Percentiles rank a stretch among this genome's conserved stretches.
Evolutionary conservation across 108 stramenopile species (phyloP).

Genomic region (Fistulifera pelliculosa): DNA sequence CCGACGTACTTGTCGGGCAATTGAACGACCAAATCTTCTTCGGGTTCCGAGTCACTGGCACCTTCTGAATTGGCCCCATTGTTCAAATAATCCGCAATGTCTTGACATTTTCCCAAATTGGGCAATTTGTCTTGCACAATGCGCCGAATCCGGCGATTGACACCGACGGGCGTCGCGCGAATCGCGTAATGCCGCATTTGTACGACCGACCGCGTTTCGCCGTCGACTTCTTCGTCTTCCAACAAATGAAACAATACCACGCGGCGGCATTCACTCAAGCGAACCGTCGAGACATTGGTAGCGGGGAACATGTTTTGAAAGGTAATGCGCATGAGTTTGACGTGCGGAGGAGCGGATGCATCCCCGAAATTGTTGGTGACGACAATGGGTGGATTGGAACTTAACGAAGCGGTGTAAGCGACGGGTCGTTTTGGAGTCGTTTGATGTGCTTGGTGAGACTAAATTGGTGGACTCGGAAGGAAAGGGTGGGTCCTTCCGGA

Average conservation of each 20-base stretch:
- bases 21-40: constrained; percentile 64
- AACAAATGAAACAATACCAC: constrained; percentile 91
- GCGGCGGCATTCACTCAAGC: constrained; percentile 88
- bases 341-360: constrained; percentile 70
- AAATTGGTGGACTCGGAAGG: constrained; percentile 89
- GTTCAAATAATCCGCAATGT: constrained; percentile 94
- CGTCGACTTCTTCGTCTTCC: constrained; percentile 28
- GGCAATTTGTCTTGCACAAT: constrained; percentile 79
- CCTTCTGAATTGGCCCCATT: constrained; percentile 27
- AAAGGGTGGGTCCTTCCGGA: constrained; percentile 91
- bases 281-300: constrained; percentile 92
- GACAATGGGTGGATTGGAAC: constrained; percentile 79
- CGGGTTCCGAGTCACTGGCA: constrained; percentile 83
- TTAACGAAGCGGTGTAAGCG: constrained; percentile 53
- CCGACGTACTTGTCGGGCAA: constrained; percentile 81
- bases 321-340: constrained; percentile 94
- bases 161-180: constrained; percentile 91
- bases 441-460: constrained; percentile 75
- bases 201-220: constrained; percentile 14
- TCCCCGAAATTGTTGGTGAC: constrained; percentile 99
- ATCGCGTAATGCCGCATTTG: constrained; percentile 98
- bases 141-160: constrained; percentile 84
- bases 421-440: constrained; percentile 82
- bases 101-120: constrained; percentile 81
- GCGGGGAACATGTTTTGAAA: constrained; percentile 99